Percentiles rank a stretch among this genome's conserved stretches.
phyloP scores from a whole-genome alignment of 2,329 filamentous ascomycete genomes.

The Hirsutella minnesotensis region DNA sequence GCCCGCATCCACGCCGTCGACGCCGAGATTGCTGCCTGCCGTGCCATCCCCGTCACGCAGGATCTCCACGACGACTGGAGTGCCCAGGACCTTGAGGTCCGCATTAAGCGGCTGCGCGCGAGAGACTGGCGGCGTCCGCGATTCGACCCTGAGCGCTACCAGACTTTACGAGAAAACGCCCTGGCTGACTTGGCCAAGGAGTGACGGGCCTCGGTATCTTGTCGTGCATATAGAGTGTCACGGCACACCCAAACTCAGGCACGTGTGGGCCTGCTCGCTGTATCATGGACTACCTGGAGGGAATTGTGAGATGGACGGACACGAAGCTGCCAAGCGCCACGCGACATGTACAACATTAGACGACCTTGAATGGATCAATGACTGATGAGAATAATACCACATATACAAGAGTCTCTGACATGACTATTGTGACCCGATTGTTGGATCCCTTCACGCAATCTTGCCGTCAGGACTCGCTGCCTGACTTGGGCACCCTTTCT shows the following conservation, averaged over 20 bases:
- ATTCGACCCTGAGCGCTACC: conserved; percentile 41
- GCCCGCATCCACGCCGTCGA: conserved; percentile 36
- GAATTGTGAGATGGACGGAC: no score
- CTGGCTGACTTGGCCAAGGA: conserved; percentile 32
- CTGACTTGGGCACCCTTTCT: no score
- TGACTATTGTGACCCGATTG: background rate
- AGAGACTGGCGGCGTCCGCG: conserved; percentile 43
- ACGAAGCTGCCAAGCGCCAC: no score
- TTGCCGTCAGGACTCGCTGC: no score
- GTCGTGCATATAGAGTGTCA: no score
- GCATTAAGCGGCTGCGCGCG: conserved; percentile 43
- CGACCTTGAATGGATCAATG: background rate
- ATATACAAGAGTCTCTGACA: background rate
- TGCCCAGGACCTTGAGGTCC: conserved; percentile 30
- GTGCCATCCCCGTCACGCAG: conserved; percentile 8
- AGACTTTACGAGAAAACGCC: conserved; percentile 37
- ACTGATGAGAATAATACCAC: background rate
- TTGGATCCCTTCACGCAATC: background rate
- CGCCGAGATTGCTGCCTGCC: conserved; percentile 20
- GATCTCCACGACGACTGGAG: conserved; percentile 21
- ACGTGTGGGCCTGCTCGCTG: no score
- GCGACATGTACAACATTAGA: background rate
- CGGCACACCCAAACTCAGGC: no score
- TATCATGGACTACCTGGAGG: no score
- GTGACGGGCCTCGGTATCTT: no score